Evolutionary conservation across 139 green algal species (phyloP).

Genomic region (Chlorella sp.): DNA sequence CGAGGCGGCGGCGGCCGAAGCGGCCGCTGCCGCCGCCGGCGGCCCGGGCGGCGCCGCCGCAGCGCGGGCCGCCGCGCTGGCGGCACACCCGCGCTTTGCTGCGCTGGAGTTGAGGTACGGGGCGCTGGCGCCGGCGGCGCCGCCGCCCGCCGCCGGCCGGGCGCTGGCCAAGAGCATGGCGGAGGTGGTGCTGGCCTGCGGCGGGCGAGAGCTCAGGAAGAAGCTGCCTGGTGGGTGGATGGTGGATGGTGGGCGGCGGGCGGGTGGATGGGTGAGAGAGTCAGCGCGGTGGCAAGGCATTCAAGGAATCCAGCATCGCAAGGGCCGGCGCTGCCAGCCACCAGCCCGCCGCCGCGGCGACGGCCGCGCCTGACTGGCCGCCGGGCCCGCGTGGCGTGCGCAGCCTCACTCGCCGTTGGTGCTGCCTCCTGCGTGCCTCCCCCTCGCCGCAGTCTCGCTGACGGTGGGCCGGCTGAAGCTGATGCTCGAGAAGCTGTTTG

Average conservation of each 20-base stretch:
- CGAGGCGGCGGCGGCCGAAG: slow-evolving; percentile 9
- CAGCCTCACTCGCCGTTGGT: no score
- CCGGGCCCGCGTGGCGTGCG: no score
- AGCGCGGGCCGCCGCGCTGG: neutral
- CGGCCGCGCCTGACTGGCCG: no score
- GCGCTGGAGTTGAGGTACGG: slow-evolving; percentile 33
- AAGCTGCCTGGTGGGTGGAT: slow-evolving; percentile 27
- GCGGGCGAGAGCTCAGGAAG: slow-evolving; percentile 13
- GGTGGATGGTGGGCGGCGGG: no score
- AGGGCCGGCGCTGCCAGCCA: no score
- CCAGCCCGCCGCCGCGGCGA: no score
- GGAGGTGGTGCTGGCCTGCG: slow-evolving; percentile 5
- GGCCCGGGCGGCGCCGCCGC: neutral
- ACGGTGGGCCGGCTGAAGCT: slow-evolving; percentile 37
- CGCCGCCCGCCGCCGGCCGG: slow-evolving; percentile 1
- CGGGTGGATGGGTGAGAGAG: no score
- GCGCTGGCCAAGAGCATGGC: slow-evolving; percentile 24
- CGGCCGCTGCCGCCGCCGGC: neutral
- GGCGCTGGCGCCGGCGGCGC: neutral
- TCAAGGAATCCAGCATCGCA: no score
- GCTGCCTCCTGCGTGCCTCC: no score
- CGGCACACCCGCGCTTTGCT: slow-evolving; percentile 11
- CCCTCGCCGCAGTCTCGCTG: slow-evolving; percentile 6
- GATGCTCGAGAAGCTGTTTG: slow-evolving; percentile 32
- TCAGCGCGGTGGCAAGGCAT: no score